Evolutionary conservation across 768 basidiomycete genomes (phyloP).

Genomic region (Boletus subcaerulescens): DNA sequence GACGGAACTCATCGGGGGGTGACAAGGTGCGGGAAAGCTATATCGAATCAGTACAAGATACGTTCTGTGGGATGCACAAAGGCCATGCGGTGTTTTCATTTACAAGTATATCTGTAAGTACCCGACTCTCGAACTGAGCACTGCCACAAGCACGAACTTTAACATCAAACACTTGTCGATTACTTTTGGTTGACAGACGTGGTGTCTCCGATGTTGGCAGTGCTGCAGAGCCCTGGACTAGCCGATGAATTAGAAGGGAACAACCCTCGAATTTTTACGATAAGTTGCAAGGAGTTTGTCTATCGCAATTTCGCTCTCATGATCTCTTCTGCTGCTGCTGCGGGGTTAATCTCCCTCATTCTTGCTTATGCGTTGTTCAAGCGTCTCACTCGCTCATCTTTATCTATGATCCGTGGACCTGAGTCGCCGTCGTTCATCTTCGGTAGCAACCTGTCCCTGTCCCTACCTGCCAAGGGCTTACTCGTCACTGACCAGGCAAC

Average conservation of each 20-base stretch:
- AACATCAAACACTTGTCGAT: no score
- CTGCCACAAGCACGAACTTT: not conserved
- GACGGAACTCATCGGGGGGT: no score
- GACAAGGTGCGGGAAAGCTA: no score
- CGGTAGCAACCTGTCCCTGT: slow-evolving; percentile 1
- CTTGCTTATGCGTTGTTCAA: not conserved
- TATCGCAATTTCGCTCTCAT: not conserved
- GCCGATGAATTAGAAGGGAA: no score
- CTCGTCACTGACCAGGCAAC: slow-evolving; percentile 20
- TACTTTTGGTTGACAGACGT: no score
- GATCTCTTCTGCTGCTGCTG: not conserved
- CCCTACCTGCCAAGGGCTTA: slow-evolving; percentile 6
- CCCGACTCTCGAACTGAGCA: not conserved
- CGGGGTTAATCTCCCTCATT: not conserved
- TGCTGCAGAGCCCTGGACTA: no score
- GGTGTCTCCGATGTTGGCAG: no score
- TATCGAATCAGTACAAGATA: no score
- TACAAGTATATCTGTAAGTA: not conserved
- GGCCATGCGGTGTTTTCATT: no score
- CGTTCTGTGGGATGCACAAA: no score
- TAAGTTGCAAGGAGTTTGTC: no score
- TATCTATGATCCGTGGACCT: slow-evolving; percentile 9
- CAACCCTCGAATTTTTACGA: no score
- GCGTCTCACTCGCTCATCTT: not conserved
- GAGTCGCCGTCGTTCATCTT: slow-evolving; percentile 10